phyloP scores from a whole-genome alignment of 306 rosid species.

The Corylus avellana region DNA sequence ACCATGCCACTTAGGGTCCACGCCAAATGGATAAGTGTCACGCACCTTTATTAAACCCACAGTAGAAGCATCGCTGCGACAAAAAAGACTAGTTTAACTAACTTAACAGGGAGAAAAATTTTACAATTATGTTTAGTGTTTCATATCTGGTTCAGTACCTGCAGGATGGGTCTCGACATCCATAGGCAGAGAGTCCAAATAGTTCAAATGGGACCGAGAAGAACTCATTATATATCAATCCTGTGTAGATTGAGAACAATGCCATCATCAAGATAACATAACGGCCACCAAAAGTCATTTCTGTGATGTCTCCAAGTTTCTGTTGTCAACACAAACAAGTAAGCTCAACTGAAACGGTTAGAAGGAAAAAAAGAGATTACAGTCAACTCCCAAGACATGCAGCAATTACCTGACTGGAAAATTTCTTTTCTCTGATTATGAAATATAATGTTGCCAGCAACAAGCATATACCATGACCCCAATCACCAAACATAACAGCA shows the following conservation, averaged over 20 bases:
- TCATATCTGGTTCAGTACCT: conserved; percentile 42
- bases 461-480: conserved; percentile 90
- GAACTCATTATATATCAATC: conserved; percentile 78
- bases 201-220: conserved; percentile 77
- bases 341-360: conserved; percentile 24
- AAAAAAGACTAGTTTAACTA: conserved; percentile 14
- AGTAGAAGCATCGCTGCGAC: conserved; percentile 62
- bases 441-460: conserved; percentile 67
- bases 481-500: conserved; percentile 88
- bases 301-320: conserved; percentile 85
- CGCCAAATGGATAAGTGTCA: conserved; percentile 86
- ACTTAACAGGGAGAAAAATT: conserved; percentile 7
- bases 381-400: conserved; percentile 19
- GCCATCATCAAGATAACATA: conserved; percentile 79
- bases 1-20: conserved; percentile 99
- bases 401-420: conserved; percentile 63
- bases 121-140: conserved; percentile 12
- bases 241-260: conserved; percentile 82
- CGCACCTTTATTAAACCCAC: conserved; percentile 78
- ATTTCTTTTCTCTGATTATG: conserved; percentile 58
- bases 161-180: conserved; percentile 67
- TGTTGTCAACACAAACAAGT: conserved; percentile 47
- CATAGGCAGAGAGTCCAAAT: conserved; percentile 76
- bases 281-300: conserved; percentile 85
- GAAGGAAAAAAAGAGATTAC: conserved; percentile 15